Conservation (phyloP, 2,329 filamentous ascomycete genomes). For the Colletotrichum eremochloae region DNA sequence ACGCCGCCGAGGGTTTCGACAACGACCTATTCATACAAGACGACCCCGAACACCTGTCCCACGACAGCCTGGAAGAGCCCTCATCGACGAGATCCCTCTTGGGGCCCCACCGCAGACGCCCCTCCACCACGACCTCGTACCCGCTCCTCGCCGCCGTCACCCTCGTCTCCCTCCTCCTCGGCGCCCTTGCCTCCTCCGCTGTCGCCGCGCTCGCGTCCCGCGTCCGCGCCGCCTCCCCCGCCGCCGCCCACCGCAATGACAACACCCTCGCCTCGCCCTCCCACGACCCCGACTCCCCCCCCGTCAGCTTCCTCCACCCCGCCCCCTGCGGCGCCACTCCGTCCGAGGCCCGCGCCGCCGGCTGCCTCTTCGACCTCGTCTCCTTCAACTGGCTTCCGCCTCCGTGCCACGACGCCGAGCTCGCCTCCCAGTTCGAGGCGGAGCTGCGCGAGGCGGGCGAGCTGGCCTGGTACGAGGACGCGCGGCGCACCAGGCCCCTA, state of each 20-base stretch:
- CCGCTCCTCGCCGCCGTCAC: background rate
- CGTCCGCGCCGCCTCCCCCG: background rate
- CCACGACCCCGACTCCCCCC: background rate
- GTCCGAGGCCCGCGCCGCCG: slow-evolving; percentile 29
- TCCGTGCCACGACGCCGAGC: slow-evolving; percentile 30
- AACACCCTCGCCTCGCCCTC: slow-evolving; percentile 32
- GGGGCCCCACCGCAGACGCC: background rate
- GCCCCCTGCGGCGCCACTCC: slow-evolving; percentile 31
- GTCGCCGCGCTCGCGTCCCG: background rate
- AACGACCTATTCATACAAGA: background rate
- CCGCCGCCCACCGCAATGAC: slow-evolving; percentile 26
- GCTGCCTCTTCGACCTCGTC: slow-evolving; percentile 35
- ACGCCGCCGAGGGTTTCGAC: background rate
- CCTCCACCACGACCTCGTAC: background rate
- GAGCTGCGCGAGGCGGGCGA: slow-evolving; percentile 14
- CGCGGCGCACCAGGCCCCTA: slow-evolving; percentile 6
- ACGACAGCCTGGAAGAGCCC: background rate
- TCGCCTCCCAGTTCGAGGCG: slow-evolving; percentile 21
- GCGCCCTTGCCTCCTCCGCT: slow-evolving; percentile 2
- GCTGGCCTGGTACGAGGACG: slow-evolving; percentile 31
- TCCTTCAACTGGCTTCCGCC: slow-evolving; percentile 41
- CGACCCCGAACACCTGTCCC: background rate
- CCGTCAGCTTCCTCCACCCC: slow-evolving; percentile 17
- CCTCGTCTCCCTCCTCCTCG: background rate
- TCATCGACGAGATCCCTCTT: background rate